Evolutionary conservation across 495 filamentous ascomycete species (phyloP).

Genomic region (Elasticomyces elasticus): DNA sequence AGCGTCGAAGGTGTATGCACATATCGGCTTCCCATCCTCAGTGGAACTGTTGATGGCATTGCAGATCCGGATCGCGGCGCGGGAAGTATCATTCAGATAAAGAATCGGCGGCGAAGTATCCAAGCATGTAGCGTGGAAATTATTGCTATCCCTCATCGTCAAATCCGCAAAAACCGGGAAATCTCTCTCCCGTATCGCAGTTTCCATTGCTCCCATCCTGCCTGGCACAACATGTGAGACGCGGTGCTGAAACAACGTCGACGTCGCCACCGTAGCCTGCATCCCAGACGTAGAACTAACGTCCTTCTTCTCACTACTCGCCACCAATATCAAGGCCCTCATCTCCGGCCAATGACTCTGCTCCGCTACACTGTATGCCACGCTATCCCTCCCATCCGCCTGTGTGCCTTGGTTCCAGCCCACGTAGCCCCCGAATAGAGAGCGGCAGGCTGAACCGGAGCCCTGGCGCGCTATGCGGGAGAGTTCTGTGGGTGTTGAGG

Average conservation of each 20-base stretch:
- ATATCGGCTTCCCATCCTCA: slow-evolving; percentile 55
- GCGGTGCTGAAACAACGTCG: slow-evolving; percentile 65
- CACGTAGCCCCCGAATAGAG: slow-evolving; percentile 88
- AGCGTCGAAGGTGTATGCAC: slow-evolving; percentile 95
- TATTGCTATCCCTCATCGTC: slow-evolving; percentile 93
- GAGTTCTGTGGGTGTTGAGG: slow-evolving; percentile 65
- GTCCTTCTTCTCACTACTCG: slow-evolving; percentile 85
- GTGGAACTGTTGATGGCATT: slow-evolving; percentile 81
- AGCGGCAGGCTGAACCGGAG: slow-evolving; percentile 85
- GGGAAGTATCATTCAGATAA: slow-evolving; percentile 89
- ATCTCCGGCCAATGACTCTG: slow-evolving; percentile 88
- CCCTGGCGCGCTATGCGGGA: slow-evolving; percentile 89
- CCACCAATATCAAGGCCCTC: slow-evolving; percentile 83
- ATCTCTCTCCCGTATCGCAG: slow-evolving; percentile 63
- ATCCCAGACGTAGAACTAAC: slow-evolving; percentile 85
- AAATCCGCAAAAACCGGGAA: slow-evolving; percentile 81
- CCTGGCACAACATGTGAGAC: slow-evolving; percentile 64
- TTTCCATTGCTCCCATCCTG: slow-evolving; percentile 79
- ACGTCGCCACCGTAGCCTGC: slow-evolving; percentile 89
- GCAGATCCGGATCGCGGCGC: slow-evolving; percentile 75
- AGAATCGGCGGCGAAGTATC: slow-evolving; percentile 96
- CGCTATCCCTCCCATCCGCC: slow-evolving; percentile 69
- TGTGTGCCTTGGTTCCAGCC: slow-evolving; percentile 73
- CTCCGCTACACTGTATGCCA: slow-evolving; percentile 76
- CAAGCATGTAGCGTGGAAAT: slow-evolving; percentile 87